Conservation (phyloP, 495 filamentous ascomycete genomes). For the Penicillium waksmanii region DNA sequence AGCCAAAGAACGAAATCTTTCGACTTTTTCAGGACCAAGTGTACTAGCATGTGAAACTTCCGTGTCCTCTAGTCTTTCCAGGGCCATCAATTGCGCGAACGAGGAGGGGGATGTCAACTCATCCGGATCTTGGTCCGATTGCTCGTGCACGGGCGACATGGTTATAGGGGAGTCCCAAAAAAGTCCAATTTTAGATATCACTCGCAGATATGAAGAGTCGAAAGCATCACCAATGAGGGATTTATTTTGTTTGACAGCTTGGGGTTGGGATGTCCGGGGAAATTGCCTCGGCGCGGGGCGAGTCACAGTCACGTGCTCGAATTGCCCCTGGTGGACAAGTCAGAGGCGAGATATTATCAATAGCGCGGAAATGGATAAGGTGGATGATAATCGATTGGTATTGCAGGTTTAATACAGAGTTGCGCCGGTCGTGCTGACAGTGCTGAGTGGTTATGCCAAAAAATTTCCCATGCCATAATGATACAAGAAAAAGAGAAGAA, state of each 20-base stretch:
- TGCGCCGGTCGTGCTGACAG: constrained; percentile 47
- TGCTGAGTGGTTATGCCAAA: constrained; percentile 27
- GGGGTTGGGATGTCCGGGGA: constrained; percentile 11
- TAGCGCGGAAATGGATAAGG: background rate
- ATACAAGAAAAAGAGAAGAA: constrained; percentile 34
- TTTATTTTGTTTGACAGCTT: background rate
- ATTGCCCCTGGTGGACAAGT: background rate
- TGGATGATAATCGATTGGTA: constrained; percentile 26
- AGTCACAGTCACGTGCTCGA: constrained; percentile 15
- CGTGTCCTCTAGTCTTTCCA: constrained; percentile 31
- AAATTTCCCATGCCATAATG: constrained; percentile 38
- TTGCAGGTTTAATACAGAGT: constrained; percentile 37
- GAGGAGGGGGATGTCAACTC: constrained; percentile 25
- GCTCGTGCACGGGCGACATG: constrained; percentile 19
- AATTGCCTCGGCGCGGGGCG: constrained; percentile 24
- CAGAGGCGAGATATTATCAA: background rate
- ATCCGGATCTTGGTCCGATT: constrained; percentile 11
- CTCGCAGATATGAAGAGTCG: too few relatives aligned
- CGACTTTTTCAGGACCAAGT: constrained; percentile 32
- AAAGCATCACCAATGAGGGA: too few relatives aligned
- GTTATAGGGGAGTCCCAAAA: background rate
- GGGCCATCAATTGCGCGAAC: constrained; percentile 41
- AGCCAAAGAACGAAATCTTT: constrained; percentile 39
- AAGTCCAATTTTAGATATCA: background rate
- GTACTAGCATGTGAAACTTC: constrained; percentile 8